These are phyloP conservation scores for Clarkia xantiana DNA, from an alignment of 345 rosid species.

Conservation along the genomic window DNA sequence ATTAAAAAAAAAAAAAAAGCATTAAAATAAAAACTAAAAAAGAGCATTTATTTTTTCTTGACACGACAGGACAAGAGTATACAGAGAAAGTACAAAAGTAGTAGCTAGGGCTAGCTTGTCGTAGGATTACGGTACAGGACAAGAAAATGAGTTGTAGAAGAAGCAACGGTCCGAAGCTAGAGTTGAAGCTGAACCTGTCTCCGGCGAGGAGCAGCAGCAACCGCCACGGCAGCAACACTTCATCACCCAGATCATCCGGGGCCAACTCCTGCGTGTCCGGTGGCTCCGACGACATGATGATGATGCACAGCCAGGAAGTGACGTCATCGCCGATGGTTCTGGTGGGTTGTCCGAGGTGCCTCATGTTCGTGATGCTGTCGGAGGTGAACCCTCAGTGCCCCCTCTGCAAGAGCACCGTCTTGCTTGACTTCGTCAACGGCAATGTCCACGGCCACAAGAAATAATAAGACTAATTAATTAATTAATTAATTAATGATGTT, in stretches of 20 bases:
- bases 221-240: not conserved
- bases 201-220: constrained; percentile 12
- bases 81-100: no score
- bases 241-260: constrained; percentile 8
- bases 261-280: constrained; percentile 39
- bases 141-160: constrained; percentile 18
- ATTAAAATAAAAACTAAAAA: no score
- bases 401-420: constrained; percentile 39
- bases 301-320: no score
- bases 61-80: no score
- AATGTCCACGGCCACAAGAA: constrained; percentile 5
- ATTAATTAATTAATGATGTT: no score
- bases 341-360: constrained; percentile 49
- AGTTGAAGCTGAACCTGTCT: constrained; percentile 36
- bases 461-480: no score
- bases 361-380: constrained; percentile 48
- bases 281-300: constrained; percentile 1
- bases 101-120: no score
- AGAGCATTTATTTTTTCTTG: no score
- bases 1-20: no score
- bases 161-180: constrained; percentile 19
- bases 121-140: no score
- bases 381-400: constrained; percentile 45
- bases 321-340: constrained; percentile 21
- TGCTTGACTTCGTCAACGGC: constrained; percentile 31